Evolutionary conservation across 2,329 filamentous ascomycete species (phyloP).

Genomic region (Nakataea oryzae): DNA sequence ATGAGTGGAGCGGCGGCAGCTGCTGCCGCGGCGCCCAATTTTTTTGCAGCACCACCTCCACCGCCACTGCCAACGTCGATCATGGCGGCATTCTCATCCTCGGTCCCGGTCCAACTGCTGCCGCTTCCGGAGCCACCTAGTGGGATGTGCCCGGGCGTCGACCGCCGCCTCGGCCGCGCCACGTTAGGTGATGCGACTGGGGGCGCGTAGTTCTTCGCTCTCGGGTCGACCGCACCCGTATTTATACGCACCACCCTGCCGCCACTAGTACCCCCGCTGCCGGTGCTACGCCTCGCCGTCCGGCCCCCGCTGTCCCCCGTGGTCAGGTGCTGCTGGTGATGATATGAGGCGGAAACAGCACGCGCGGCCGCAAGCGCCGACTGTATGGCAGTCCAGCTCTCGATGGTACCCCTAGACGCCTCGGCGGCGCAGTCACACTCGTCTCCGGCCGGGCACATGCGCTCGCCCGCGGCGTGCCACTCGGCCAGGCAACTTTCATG

Average conservation of each 20-base stretch:
- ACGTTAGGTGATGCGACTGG: neutral
- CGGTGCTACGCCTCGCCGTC: slow-evolving; percentile 6
- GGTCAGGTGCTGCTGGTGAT: neutral
- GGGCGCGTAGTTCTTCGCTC: neutral
- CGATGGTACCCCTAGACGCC: slow-evolving; percentile 44
- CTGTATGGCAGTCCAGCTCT: slow-evolving; percentile 49
- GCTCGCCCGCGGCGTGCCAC: slow-evolving; percentile 47
- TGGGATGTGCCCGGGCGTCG: neutral
- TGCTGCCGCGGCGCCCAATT: neutral
- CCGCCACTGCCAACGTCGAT: neutral
- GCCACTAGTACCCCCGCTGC: slow-evolving; percentile 13
- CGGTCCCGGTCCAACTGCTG: neutral
- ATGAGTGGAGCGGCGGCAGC: slow-evolving; percentile 1
- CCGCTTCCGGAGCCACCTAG: neutral
- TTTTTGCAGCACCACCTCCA: neutral
- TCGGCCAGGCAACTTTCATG: slow-evolving; percentile 49
- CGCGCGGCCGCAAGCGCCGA: slow-evolving; percentile 12
- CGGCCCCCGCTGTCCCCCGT: neutral
- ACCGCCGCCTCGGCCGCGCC: neutral
- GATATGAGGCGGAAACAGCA: neutral
- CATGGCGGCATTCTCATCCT: neutral
- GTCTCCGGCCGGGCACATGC: slow-evolving; percentile 50
- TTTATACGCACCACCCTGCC: slow-evolving; percentile 10
- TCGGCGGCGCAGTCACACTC: slow-evolving; percentile 52
- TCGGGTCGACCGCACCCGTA: slow-evolving; percentile 1